Percentiles rank a stretch among this genome's conserved stretches.
Conservation (phyloP, 768 basidiomycete species). For the Botryobasidium botryosum region DNA sequence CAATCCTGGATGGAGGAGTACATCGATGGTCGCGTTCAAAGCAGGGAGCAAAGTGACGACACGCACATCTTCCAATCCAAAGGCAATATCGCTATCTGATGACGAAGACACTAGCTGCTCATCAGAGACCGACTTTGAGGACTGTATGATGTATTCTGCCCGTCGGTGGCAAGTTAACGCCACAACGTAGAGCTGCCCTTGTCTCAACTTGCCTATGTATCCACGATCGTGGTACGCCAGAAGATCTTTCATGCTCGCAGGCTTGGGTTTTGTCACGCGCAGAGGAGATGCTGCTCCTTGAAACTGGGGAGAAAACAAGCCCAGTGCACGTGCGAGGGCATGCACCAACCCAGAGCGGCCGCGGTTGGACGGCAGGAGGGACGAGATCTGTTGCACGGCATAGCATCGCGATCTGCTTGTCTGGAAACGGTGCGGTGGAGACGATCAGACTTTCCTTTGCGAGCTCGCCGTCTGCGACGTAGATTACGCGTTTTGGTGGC, state of each 20-base stretch:
- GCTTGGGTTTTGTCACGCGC: conserved; percentile 14
- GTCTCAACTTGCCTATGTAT: conserved; percentile 17
- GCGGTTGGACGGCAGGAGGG: conserved; percentile 37
- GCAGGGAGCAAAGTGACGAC: not conserved
- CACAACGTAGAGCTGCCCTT: not conserved
- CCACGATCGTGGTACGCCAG: conserved; percentile 21
- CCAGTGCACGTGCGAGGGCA: conserved; percentile 37
- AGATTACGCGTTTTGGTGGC: too few relatives aligned
- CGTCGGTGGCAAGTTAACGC: too few relatives aligned
- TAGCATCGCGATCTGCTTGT: too few relatives aligned
- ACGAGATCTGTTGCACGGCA: conserved; percentile 34
- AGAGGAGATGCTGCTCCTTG: conserved; percentile 5
- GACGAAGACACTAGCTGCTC: conserved; percentile 4
- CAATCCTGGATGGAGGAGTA: conserved; percentile 42
- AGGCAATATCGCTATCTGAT: conserved; percentile 16
- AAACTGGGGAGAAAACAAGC: too few relatives aligned
- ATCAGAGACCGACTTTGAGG: not conserved
- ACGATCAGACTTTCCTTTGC: too few relatives aligned
- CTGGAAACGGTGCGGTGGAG: too few relatives aligned
- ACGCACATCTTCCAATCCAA: conserved; percentile 44
- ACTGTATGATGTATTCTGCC: not conserved
- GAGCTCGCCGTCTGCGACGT: too few relatives aligned
- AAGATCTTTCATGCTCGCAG: conserved; percentile 18
- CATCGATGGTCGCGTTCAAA: not conserved
- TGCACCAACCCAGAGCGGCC: conserved; percentile 52